Percentiles rank a stretch among this genome's conserved stretches.
These are phyloP conservation scores for Hypoxylon intermedium DNA, from an alignment of 495 filamentous ascomycete genomes.

Conservation along the genomic window DNA sequence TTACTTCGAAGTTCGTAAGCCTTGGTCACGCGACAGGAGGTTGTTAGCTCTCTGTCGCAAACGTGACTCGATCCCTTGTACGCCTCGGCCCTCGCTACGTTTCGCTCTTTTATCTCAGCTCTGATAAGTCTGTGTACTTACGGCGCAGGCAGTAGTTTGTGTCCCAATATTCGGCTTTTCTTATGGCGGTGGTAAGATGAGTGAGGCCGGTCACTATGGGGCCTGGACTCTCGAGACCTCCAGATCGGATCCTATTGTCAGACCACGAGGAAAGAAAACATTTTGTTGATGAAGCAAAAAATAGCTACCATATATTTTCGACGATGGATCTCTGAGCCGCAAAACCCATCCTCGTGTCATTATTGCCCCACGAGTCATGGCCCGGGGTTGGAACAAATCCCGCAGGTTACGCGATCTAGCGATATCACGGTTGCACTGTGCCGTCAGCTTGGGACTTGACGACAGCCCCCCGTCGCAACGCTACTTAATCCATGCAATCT, in stretches of 20 bases:
- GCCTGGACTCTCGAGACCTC: neutral
- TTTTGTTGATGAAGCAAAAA: neutral
- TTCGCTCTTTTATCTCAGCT: neutral
- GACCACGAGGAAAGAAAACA: neutral
- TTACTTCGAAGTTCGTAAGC: too few relatives aligned
- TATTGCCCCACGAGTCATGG: neutral
- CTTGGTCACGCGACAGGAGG: neutral
- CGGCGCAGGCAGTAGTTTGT: neutral
- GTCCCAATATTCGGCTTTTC: neutral
- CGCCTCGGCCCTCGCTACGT: neutral
- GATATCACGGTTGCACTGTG: neutral
- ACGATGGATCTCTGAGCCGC: neutral
- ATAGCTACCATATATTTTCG: neutral
- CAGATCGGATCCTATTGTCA: neutral
- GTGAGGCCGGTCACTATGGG: neutral
- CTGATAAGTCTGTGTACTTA: neutral
- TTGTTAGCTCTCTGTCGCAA: neutral
- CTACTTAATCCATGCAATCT: conserved; percentile 1
- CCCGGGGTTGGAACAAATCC: neutral
- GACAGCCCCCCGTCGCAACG: neutral
- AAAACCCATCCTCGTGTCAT: neutral
- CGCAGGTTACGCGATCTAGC: neutral
- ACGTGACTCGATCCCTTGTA: neutral
- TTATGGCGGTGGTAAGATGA: neutral
- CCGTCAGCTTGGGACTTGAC: neutral